A percentile compares a stretch with the other conserved stretches of the same genome.
Evolutionary conservation across 2,329 filamentous ascomycete genomes (phyloP).

Genomic region (Diaporthe nobilis): DNA sequence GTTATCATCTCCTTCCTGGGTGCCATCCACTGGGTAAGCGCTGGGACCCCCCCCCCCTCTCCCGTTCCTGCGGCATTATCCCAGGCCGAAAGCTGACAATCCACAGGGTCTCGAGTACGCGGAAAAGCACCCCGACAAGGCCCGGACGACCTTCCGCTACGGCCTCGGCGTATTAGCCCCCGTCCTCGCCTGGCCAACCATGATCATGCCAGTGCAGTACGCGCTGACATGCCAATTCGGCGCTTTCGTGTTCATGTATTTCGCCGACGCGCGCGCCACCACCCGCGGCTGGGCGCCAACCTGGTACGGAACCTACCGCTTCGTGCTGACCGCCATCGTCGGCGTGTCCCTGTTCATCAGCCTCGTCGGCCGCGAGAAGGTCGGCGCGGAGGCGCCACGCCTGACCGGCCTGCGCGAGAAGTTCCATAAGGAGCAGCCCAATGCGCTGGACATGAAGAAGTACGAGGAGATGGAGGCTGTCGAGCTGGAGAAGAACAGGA

Average conservation of each 20-base stretch:
- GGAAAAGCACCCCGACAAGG: slow-evolving; percentile 70
- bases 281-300: slow-evolving; percentile 82
- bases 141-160: slow-evolving; percentile 84
- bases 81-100: background rate
- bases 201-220: slow-evolving; percentile 86
- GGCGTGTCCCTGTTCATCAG: slow-evolving; percentile 85
- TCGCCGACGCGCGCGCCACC: slow-evolving; percentile 82
- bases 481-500: slow-evolving; percentile 55
- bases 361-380: slow-evolving; percentile 85
- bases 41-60: background rate
- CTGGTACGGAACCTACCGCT: slow-evolving; percentile 93
- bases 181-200: slow-evolving; percentile 89
- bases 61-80: background rate
- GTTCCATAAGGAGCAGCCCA: slow-evolving; percentile 53
- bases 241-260: slow-evolving; percentile 89
- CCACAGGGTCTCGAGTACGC: slow-evolving; percentile 82
- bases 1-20: slow-evolving; percentile 95
- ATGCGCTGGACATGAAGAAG: slow-evolving; percentile 55
- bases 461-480: slow-evolving; percentile 62
- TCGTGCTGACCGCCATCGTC: slow-evolving; percentile 91
- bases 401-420: slow-evolving; percentile 55
- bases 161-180: slow-evolving; percentile 85
- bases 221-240: slow-evolving; percentile 89
- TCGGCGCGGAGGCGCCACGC: slow-evolving; percentile 60
- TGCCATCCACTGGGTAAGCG: slow-evolving; percentile 84